These are phyloP conservation scores for Hagleromyces aurorensis DNA, from an alignment of 805 yeast species.

Conservation along the genomic window DNA sequence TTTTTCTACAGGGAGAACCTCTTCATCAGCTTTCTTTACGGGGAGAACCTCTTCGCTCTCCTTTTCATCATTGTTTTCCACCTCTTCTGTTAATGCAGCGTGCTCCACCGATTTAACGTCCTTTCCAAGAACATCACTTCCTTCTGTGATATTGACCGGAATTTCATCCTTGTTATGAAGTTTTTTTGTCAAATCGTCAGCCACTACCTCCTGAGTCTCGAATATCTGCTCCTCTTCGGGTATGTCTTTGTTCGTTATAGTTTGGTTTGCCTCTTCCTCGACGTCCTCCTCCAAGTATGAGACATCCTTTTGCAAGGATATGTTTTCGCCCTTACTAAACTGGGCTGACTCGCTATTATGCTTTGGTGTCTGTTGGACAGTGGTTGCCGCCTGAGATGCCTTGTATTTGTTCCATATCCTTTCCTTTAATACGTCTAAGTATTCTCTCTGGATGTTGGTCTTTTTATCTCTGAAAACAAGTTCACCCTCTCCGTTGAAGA, in stretches of 20 bases:
- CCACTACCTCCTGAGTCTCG: no score
- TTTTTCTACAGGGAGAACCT: neutral
- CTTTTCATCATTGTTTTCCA: no score
- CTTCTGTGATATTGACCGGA: no score
- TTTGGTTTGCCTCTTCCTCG: slow-evolving; percentile 4
- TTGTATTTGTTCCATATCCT: slow-evolving; percentile 24
- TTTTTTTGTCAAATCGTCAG: no score
- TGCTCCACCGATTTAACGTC: no score
- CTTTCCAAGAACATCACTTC: no score
- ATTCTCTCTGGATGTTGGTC: slow-evolving; percentile 38
- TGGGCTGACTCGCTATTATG: slow-evolving; percentile 8
- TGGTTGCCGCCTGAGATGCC: slow-evolving; percentile 7
- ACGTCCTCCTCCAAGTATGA: slow-evolving; percentile 2
- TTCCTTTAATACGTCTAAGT: slow-evolving; percentile 34
- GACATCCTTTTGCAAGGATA: neutral
- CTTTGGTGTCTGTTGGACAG: slow-evolving; percentile 3
- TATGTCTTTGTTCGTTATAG: slow-evolving; percentile 7
- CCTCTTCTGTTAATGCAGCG: no score
- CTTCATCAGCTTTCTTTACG: slow-evolving; percentile 1
- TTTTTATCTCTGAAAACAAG: slow-evolving; percentile 59
- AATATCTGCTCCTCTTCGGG: slow-evolving; percentile 5
- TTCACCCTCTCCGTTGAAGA: slow-evolving; percentile 66
- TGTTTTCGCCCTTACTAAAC: slow-evolving; percentile 1
- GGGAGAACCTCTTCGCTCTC: slow-evolving; percentile 1
- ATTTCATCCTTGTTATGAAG: no score